Evolutionary conservation across 805 yeast species (phyloP).

Genomic region (Ogataea methanolica): DNA sequence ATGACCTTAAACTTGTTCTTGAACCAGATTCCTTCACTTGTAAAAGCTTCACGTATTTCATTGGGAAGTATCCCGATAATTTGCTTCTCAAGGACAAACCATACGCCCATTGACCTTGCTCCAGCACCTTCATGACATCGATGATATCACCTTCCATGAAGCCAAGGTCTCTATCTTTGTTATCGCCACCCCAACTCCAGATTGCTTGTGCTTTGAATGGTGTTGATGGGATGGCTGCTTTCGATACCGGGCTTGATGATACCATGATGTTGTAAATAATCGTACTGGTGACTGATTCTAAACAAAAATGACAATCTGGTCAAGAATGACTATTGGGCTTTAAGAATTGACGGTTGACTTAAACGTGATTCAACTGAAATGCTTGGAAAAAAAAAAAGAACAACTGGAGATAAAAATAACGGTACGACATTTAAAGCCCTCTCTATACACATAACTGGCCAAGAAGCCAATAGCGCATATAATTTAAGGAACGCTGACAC

Average conservation of each 20-base stretch:
- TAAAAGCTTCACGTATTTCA: conserved; percentile 69
- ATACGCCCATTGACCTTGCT: conserved; percentile 91
- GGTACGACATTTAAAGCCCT: too few species aligned
- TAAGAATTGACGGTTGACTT: too few species aligned
- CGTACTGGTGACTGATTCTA: background rate
- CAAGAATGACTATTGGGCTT: too few species aligned
- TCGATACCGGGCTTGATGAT: background rate
- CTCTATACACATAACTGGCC: too few species aligned
- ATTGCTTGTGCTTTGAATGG: conserved; percentile 46
- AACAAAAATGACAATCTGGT: too few species aligned
- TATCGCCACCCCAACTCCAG: conserved; percentile 93
- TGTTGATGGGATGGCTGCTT: conserved; percentile 3
- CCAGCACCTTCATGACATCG: conserved; percentile 63
- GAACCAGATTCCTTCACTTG: conserved; percentile 26
- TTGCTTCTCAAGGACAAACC: conserved; percentile 78
- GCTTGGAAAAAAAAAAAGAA: too few species aligned
- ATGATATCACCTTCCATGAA: conserved; percentile 91
- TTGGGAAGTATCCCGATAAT: conserved; percentile 81
- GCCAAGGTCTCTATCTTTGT: conserved; percentile 76
- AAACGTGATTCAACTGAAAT: too few species aligned
- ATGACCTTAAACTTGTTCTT: conserved; percentile 12
- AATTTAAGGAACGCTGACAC: too few species aligned
- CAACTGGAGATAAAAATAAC: too few species aligned
- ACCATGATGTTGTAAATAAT: too few species aligned
- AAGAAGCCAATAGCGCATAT: too few species aligned